Conservation (phyloP, 306 rosid species). For the Ormosia emarginata region DNA sequence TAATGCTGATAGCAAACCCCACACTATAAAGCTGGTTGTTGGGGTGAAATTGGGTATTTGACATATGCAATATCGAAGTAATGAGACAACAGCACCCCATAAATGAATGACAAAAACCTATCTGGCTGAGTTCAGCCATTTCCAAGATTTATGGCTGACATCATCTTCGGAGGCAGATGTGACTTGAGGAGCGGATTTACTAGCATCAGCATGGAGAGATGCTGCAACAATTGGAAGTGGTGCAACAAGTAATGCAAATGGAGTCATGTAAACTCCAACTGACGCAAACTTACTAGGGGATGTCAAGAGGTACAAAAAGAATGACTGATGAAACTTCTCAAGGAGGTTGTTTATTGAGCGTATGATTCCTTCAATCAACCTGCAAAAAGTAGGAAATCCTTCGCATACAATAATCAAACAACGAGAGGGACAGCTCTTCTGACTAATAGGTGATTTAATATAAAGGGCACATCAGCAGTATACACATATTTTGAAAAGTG, state of each 20-base stretch:
- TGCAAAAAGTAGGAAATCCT: slow-evolving; percentile 38
- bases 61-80: slow-evolving; percentile 67
- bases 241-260: slow-evolving; percentile 82
- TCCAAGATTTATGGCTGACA: slow-evolving; percentile 55
- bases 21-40: slow-evolving; percentile 43
- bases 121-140: slow-evolving; percentile 76
- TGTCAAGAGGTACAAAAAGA: slow-evolving; percentile 79
- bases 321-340: slow-evolving; percentile 95
- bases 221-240: slow-evolving; percentile 91
- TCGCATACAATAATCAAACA: slow-evolving; percentile 15
- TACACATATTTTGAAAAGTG: not conserved
- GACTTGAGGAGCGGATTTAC: slow-evolving; percentile 35
- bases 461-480: not conserved
- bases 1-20: slow-evolving; percentile 61
- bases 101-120: slow-evolving; percentile 68
- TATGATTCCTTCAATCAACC: slow-evolving; percentile 88
- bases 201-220: slow-evolving; percentile 57
- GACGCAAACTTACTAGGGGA: slow-evolving; percentile 89
- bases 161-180: slow-evolving; percentile 33
- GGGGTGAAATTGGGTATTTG: slow-evolving; percentile 57
- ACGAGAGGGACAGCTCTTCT: slow-evolving; percentile 5
- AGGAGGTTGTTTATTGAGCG: slow-evolving; percentile 93
- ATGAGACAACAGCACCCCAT: slow-evolving; percentile 76
- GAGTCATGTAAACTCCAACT: slow-evolving; percentile 92
- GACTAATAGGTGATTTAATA: not conserved